Conservation (phyloP, 495 filamentous ascomycete genomes). For the Tuber calosporum region DNA sequence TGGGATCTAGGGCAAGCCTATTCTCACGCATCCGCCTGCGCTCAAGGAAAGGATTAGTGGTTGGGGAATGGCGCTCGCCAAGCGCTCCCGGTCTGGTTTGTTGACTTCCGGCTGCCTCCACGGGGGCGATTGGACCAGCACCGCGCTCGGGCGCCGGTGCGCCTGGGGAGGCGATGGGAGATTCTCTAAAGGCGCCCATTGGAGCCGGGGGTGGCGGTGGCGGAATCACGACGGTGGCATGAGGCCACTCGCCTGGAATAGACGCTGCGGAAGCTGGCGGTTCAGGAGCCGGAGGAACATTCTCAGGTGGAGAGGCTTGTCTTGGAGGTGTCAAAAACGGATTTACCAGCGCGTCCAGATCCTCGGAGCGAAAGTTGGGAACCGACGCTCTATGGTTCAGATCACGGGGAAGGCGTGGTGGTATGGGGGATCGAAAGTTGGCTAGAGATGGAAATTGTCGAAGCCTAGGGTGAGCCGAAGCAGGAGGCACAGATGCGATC, state of each 20-base stretch:
- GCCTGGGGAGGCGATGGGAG: not conserved
- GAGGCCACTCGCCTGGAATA: slow-evolving; percentile 24
- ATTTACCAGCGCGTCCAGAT: slow-evolving; percentile 9
- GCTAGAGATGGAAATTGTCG: slow-evolving; percentile 27
- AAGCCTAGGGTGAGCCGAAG: slow-evolving; percentile 25
- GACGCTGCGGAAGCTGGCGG: not conserved
- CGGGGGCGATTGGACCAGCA: slow-evolving; percentile 1
- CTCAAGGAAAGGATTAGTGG: slow-evolving; percentile 23
- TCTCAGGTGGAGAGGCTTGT: slow-evolving; percentile 17
- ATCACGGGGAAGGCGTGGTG: slow-evolving; percentile 9
- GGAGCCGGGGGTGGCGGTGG: slow-evolving; percentile 30
- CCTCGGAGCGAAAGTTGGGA: slow-evolving; percentile 26
- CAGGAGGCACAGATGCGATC: slow-evolving; percentile 16
- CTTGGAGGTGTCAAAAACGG: slow-evolving; percentile 33
- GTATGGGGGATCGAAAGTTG: slow-evolving; percentile 24
- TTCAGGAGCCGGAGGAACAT: slow-evolving; percentile 2
- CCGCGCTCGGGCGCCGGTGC: slow-evolving; percentile 9
- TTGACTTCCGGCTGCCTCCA: slow-evolving; percentile 15
- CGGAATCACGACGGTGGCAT: slow-evolving; percentile 25
- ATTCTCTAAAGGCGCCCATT: slow-evolving; percentile 24
- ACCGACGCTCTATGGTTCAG: slow-evolving; percentile 31
- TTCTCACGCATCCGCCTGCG: slow-evolving; percentile 18
- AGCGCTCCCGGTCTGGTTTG: not conserved
- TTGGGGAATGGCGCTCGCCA: not conserved
- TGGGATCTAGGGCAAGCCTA: slow-evolving; percentile 8